Evolutionary conservation across 495 filamentous ascomycete genomes (phyloP).

Genomic region (Xylaria cubensis): DNA sequence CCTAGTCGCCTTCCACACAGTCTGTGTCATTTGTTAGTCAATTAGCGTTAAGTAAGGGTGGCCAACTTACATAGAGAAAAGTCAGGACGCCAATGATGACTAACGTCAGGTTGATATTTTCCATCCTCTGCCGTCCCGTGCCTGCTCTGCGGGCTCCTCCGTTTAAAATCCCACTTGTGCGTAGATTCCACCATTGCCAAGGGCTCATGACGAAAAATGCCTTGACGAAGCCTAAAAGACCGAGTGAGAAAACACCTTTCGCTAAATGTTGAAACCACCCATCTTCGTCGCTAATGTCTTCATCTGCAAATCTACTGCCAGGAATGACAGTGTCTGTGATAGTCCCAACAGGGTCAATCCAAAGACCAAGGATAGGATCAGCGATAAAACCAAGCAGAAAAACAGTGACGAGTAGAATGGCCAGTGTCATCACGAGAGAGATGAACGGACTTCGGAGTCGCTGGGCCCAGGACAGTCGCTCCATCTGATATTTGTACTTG

Average conservation of each 20-base stretch:
- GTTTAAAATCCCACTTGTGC: constrained; percentile 49
- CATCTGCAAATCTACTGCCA: constrained; percentile 46
- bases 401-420: constrained; percentile 71
- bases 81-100: constrained; percentile 80
- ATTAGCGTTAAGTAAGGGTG: background rate
- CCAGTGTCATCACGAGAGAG: constrained; percentile 69
- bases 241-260: constrained; percentile 85
- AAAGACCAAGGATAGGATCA: constrained; percentile 90
- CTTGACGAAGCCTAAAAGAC: constrained; percentile 85
- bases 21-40: constrained; percentile 51
- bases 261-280: constrained; percentile 82
- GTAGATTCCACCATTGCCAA: constrained; percentile 76
- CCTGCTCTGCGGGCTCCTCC: constrained; percentile 57
- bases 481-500: constrained; percentile 80
- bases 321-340: constrained; percentile 46
- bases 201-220: constrained; percentile 76
- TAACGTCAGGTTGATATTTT: constrained; percentile 76
- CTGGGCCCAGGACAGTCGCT: constrained; percentile 75
- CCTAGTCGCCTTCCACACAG: constrained; percentile 79
- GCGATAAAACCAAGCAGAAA: constrained; percentile 89
- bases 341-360: constrained; percentile 72
- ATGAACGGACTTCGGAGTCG: constrained; percentile 72
- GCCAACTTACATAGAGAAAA: constrained; percentile 76
- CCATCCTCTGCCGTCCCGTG: constrained; percentile 74
- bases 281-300: constrained; percentile 48